These are phyloP conservation scores for Sophora flavescens DNA, from an alignment of 306 rosid species.

Conservation along the genomic window DNA sequence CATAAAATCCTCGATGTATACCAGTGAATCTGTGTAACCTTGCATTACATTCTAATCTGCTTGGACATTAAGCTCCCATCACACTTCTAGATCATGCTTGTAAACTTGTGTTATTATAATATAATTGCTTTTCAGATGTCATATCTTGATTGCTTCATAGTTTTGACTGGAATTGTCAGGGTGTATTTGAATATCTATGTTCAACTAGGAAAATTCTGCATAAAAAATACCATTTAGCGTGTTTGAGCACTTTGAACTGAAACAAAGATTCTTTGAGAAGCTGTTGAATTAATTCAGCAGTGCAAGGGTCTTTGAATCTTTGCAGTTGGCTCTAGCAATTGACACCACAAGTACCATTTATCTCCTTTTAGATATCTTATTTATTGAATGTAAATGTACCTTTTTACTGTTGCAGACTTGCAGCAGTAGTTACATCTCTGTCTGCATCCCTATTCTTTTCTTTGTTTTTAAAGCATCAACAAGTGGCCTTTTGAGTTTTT, in stretches of 20 bases:
- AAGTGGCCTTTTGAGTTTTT: too few species aligned
- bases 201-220: not conserved
- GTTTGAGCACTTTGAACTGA: not conserved
- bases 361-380: too few species aligned
- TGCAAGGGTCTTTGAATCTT: not conserved
- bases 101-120: not conserved
- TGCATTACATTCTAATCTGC: constrained; percentile 15
- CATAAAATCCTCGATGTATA: not conserved
- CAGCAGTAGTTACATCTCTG: too few species aligned
- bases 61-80: constrained; percentile 21
- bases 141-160: constrained; percentile 9
- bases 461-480: too few species aligned
- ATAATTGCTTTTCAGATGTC: constrained; percentile 5
- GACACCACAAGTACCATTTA: too few species aligned
- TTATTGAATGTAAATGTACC: too few species aligned
- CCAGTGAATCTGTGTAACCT: constrained; percentile 5
- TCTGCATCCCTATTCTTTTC: too few species aligned
- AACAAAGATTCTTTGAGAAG: constrained; percentile 8
- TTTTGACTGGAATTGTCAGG: constrained; percentile 1
- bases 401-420: too few species aligned
- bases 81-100: constrained; percentile 32
- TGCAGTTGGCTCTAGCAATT: not conserved
- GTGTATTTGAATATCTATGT: constrained; percentile 12
- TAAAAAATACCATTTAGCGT: constrained; percentile 15
- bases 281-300: not conserved